These are phyloP conservation scores for Tilletia horrida DNA, from an alignment of 1,284 basidiomycete genomes.

Conservation along the genomic window DNA sequence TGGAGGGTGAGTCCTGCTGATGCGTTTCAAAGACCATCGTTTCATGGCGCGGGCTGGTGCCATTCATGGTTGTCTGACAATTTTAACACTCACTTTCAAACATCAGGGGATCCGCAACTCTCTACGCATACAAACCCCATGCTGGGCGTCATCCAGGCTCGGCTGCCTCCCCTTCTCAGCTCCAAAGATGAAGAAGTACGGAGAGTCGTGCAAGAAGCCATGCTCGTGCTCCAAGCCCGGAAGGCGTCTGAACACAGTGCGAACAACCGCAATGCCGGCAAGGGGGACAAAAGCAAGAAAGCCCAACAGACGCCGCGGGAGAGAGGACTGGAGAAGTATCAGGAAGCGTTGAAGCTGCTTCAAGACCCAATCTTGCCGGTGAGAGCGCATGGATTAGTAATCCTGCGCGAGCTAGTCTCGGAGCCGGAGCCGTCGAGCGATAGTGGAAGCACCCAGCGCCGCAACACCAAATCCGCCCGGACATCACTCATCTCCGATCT, in stretches of 20 bases:
- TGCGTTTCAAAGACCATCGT: no score
- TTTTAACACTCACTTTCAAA: background rate
- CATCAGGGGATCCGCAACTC: constrained; percentile 25
- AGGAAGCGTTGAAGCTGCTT: constrained; percentile 78
- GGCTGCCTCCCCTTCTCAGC: constrained; percentile 35
- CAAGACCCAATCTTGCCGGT: constrained; percentile 93
- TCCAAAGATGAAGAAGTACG: constrained; percentile 51
- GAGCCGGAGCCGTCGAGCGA: constrained; percentile 8
- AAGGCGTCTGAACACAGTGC: constrained; percentile 40
- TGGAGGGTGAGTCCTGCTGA: constrained; percentile 34
- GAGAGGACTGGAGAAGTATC: constrained; percentile 61
- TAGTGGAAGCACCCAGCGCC: no score
- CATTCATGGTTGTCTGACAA: no score
- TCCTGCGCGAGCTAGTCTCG: constrained; percentile 44
- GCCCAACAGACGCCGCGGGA: constrained; percentile 24
- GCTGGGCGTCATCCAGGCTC: constrained; percentile 40
- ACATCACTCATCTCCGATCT: constrained; percentile 28
- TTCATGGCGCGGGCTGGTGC: no score
- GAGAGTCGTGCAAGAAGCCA: constrained; percentile 70
- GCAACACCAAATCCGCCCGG: constrained; percentile 26
- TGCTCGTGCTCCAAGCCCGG: constrained; percentile 74
- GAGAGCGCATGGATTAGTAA: constrained; percentile 74
- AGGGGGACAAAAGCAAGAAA: background rate
- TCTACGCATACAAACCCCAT: constrained; percentile 33
- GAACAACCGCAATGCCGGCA: background rate